Percentiles rank a stretch among this genome's conserved stretches.
These are phyloP conservation scores for Phlyctochytrium bullatum DNA, from an alignment of 192 early-diverging fungal species.

Conservation along the genomic window DNA sequence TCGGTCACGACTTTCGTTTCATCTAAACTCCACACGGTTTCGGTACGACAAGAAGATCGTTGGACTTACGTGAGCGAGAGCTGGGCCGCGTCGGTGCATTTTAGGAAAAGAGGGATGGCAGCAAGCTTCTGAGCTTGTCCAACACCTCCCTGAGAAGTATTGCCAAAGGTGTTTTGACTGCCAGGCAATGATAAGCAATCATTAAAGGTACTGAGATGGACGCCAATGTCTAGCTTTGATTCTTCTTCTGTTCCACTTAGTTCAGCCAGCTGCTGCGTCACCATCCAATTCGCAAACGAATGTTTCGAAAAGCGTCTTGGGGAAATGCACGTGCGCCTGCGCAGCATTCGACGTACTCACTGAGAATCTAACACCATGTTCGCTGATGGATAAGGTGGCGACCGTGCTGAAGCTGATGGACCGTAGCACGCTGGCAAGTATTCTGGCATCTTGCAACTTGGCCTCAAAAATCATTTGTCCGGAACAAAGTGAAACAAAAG, in stretches of 20 bases:
- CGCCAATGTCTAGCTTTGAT: background rate
- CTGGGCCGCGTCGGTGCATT: constrained; percentile 8
- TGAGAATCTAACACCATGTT: background rate
- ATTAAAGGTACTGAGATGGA: constrained; percentile 21
- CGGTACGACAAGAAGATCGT: no score
- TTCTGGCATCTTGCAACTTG: background rate
- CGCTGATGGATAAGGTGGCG: background rate
- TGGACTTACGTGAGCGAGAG: constrained; percentile 17
- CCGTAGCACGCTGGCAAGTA: background rate
- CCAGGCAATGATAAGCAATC: constrained; percentile 32
- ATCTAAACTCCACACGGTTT: constrained; percentile 51
- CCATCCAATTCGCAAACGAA: no score
- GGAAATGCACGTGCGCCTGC: background rate
- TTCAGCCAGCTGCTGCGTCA: no score
- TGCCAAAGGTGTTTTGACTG: no score
- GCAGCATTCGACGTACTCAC: background rate
- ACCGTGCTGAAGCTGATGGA: background rate
- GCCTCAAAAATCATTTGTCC: background rate
- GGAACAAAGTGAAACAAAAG: no score
- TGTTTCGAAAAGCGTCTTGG: background rate
- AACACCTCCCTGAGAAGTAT: no score
- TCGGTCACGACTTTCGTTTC: constrained; percentile 52
- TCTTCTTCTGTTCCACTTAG: no score
- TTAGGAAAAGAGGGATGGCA: constrained; percentile 6
- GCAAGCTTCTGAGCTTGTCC: no score